These are phyloP conservation scores for Capronia americana DNA, from an alignment of 2,329 filamentous ascomycete species.

Conservation along the genomic window DNA sequence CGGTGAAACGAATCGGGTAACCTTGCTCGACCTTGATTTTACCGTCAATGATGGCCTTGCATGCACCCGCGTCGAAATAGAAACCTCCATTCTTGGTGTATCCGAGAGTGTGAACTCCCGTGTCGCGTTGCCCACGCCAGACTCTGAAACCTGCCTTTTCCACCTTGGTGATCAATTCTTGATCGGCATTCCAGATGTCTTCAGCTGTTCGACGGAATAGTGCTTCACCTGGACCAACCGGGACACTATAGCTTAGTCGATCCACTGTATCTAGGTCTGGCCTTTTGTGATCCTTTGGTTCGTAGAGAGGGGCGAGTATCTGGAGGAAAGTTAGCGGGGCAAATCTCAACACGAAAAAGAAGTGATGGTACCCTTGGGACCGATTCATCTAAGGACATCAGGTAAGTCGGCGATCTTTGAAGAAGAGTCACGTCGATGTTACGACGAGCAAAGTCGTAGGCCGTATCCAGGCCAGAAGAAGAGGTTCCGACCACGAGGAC, in stretches of 20 bases:
- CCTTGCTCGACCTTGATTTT: constrained; percentile 70
- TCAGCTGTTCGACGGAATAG: constrained; percentile 12
- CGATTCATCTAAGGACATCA: constrained; percentile 19
- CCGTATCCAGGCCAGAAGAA: constrained; percentile 63
- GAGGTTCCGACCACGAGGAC: constrained; percentile 70
- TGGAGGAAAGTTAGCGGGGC: not conserved
- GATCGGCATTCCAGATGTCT: constrained; percentile 24
- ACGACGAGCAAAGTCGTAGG: constrained; percentile 68
- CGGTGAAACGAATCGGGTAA: constrained; percentile 59
- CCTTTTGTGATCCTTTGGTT: constrained; percentile 21
- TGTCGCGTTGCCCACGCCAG: constrained; percentile 9
- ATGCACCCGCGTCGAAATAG: constrained; percentile 58
- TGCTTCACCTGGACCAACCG: constrained; percentile 18
- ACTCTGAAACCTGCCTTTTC: constrained; percentile 7
- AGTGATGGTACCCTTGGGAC: constrained; percentile 14
- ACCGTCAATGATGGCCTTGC: constrained; percentile 64
- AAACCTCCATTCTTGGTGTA: constrained; percentile 25
- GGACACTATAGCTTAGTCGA: constrained; percentile 17
- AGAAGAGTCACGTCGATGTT: constrained; percentile 73
- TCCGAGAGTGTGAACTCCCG: constrained; percentile 9
- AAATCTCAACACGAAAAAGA: not conserved
- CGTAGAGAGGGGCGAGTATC: constrained; percentile 23
- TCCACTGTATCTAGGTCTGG: constrained; percentile 22
- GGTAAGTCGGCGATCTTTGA: constrained; percentile 55
- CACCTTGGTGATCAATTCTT: constrained; percentile 21